Base-by-base conservation (phyloP, 2,329 filamentous ascomycete genomes). In the Ascochyta clinopodiicola region DNA sequence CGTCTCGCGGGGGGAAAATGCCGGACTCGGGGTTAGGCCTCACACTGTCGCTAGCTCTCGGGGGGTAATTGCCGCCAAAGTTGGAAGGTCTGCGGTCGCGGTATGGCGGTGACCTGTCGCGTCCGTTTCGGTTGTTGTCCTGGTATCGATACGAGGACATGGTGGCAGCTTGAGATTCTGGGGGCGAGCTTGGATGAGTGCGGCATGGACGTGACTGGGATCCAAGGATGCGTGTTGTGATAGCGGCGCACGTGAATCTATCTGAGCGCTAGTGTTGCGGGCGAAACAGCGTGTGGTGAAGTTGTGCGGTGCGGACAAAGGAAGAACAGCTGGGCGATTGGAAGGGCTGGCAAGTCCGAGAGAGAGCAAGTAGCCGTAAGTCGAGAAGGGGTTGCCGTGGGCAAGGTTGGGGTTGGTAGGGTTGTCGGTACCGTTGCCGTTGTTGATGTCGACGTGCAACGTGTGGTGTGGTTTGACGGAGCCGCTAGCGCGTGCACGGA, bases 21-120 rank as follows among this genome's bases (percentile, higher is more conserved):
- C 52, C 54, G 5, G 69, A 59, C n/a, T 75, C 73, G 22, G 63
- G 48, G 36, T 64, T 69, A 15, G 69, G 64, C 15, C 74, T 63
- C 22, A 61, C 59, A 49, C 47, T 68, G 19, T 75, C 71, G 59
- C 75, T 79, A 47, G 75, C 75, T 46, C 77, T 75, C 31, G 83
- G 81, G 51, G 81, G 80, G 67, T 85, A 87, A 29, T 80, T 74
- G 21, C 52, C 80, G 43, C 78, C 79, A 66, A 88, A 86, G 48
- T 81, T 85, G n/a, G 87, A 87, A 45, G 88, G 85, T 51, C 91
- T 85, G 53, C 72, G 62, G 71, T 93, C 90, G 61, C 82, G 81
- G 67, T 91, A 91, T 19, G 78, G 77, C 34, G 78, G 78, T 15
- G 78, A 77, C 49, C 76, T 72, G 61, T 78, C 78, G 64, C 79